These are phyloP conservation scores for Dendrobium chrysotoxum DNA, from an alignment of 106 monocot species.

Conservation along the genomic window DNA sequence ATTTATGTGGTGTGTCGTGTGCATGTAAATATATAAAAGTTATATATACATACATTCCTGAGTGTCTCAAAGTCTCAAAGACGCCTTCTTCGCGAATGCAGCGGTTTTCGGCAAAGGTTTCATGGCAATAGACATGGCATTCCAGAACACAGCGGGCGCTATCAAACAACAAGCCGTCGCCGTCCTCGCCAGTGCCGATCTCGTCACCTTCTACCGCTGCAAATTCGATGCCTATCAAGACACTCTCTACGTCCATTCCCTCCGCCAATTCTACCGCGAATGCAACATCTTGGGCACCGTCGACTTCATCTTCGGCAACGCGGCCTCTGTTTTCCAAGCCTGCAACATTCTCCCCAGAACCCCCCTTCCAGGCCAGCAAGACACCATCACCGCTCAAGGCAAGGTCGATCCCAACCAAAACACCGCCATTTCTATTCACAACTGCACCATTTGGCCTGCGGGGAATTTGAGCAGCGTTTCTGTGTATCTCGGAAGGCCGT, in stretches of 20 bases:
- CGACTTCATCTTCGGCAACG: constrained; percentile 31
- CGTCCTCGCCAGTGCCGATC: constrained; percentile 15
- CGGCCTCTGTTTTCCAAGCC: constrained; percentile 20
- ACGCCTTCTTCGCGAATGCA: neutral
- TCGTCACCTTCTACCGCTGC: constrained; percentile 16
- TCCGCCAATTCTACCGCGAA: constrained; percentile 21
- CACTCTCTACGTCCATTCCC: constrained; percentile 23
- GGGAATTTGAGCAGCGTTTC: neutral
- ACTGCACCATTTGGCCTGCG: constrained; percentile 7
- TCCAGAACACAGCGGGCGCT: constrained; percentile 14
- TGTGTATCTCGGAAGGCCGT: constrained; percentile 29
- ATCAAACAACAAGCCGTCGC: constrained; percentile 27
- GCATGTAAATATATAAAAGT: no score
- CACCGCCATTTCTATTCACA: constrained; percentile 25
- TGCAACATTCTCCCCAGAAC: constrained; percentile 13
- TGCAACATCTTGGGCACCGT: constrained; percentile 25
- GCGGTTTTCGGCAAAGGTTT: constrained; percentile 14
- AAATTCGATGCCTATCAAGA: constrained; percentile 18
- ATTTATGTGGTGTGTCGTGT: neutral
- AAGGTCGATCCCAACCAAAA: constrained; percentile 18
- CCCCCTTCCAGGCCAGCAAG: constrained; percentile 12
- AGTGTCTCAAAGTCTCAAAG: no score
- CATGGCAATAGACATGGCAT: constrained; percentile 15
- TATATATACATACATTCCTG: no score
- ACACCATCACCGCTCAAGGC: constrained; percentile 25